Conservation (phyloP, 2,329 filamentous ascomycete species). For the Epichloe brachyelytri region DNA sequence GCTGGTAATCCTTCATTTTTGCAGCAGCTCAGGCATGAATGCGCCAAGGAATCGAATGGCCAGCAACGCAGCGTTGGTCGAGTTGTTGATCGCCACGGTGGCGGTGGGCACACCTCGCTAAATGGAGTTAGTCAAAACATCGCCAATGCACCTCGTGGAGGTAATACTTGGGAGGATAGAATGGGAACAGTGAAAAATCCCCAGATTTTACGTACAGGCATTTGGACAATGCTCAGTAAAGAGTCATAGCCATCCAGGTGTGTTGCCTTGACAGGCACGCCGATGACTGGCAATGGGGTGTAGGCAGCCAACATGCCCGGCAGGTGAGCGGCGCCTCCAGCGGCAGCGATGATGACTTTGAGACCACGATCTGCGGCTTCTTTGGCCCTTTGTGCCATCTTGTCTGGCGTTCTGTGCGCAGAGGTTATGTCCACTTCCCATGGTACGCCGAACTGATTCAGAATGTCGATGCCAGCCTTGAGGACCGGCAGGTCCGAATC, state of each 20-base stretch:
- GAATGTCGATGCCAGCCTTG: constrained; percentile 49
- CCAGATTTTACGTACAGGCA: constrained; percentile 43
- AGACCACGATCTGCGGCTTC: constrained; percentile 52
- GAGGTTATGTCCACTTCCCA: constrained; percentile 66
- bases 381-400: constrained; percentile 55
- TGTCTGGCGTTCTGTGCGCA: constrained; percentile 60
- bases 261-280: constrained; percentile 63
- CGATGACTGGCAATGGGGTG: constrained; percentile 62
- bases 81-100: constrained; percentile 70
- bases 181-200: background rate
- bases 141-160: constrained; percentile 13
- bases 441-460: constrained; percentile 58
- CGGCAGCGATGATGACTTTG: constrained; percentile 63
- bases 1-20: constrained; percentile 48
- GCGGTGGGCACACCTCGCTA: constrained; percentile 55
- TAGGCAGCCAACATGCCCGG: constrained; percentile 65
- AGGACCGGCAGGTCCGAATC: constrained; percentile 64
- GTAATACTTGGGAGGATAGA: background rate
- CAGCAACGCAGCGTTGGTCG: constrained; percentile 62
- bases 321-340: constrained; percentile 59
- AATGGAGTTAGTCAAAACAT: constrained; percentile 8
- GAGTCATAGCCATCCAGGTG: constrained; percentile 60
- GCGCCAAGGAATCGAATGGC: constrained; percentile 55
- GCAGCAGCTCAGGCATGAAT: constrained; percentile 39
- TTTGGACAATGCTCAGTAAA: constrained; percentile 62